Evolutionary conservation across 2,329 filamentous ascomycete species (phyloP).

Genomic region (Aspergillus sp.): DNA sequence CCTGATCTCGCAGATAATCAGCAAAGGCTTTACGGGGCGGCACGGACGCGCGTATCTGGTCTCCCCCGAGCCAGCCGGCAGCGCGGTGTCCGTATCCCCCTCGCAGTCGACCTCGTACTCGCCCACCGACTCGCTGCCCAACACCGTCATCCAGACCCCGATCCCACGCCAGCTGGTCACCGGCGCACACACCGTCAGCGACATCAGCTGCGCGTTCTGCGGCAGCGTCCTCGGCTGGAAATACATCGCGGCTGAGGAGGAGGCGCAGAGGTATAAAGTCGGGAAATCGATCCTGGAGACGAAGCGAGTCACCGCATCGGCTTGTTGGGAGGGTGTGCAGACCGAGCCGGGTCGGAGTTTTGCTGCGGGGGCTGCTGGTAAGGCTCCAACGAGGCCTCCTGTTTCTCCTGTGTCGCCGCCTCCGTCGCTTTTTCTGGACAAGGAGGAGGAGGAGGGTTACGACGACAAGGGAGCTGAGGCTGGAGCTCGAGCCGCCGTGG

Average conservation of each 20-base stretch:
- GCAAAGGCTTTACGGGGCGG: conserved; percentile 56
- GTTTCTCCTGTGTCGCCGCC: no score
- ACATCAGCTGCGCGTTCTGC: conserved; percentile 50
- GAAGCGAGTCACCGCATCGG: conserved; percentile 42
- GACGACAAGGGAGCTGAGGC: conserved; percentile 19
- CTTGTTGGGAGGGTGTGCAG: conserved; percentile 52
- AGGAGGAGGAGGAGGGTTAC: conserved; percentile 3
- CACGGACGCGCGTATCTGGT: conserved; percentile 58
- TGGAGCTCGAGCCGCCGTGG: no score
- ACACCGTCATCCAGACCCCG: conserved; percentile 48
- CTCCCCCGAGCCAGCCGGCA: conserved; percentile 31
- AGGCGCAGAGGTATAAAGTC: conserved; percentile 54
- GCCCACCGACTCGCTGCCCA: conserved; percentile 41
- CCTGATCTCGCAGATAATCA: conserved; percentile 51
- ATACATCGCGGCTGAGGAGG: conserved; percentile 54
- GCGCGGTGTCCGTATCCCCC: conserved; percentile 19
- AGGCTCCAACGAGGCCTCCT: no score
- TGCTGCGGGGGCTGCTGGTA: no score
- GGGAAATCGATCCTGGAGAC: conserved; percentile 60
- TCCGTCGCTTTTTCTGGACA: background rate
- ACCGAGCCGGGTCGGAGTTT: conserved; percentile 11
- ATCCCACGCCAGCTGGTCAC: conserved; percentile 53
- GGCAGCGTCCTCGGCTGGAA: conserved; percentile 54
- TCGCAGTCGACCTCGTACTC: conserved; percentile 19
- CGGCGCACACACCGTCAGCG: conserved; percentile 52